Evolutionary conservation across 148 eudicot genomes (phyloP).

Genomic region (Vaccinium darrowii): DNA sequence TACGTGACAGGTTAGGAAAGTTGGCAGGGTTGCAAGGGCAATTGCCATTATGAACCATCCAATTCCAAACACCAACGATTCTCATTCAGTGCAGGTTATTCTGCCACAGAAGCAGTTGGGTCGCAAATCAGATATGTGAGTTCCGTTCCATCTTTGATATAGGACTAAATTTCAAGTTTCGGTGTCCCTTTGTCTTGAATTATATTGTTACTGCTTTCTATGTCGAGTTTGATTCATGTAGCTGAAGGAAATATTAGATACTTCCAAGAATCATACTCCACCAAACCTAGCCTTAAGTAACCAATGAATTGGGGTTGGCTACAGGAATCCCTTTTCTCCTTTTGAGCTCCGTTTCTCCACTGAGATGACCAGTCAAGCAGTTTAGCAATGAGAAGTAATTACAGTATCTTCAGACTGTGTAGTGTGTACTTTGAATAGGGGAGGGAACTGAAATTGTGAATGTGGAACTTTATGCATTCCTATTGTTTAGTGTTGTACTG

Average conservation of each 20-base stretch:
- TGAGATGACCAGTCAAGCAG: not conserved
- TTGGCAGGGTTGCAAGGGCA: conserved; percentile 95
- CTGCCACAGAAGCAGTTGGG: conserved; percentile 96
- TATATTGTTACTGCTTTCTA: not conserved
- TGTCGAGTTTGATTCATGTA: not conserved
- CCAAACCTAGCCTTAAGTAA: not conserved
- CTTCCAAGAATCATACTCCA: not conserved
- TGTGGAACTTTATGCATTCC: not conserved
- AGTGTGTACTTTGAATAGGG: not conserved
- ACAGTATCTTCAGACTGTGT: not conserved
- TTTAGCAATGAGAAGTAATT: not conserved
- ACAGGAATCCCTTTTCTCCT: not conserved
- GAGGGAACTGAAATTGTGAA: not conserved
- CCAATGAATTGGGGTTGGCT: not conserved
- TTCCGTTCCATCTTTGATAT: conserved; percentile 8
- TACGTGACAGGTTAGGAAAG: conserved; percentile 71
- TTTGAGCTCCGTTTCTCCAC: not conserved
- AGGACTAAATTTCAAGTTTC: not conserved
- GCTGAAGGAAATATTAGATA: not conserved
- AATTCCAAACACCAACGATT: conserved; percentile 82
- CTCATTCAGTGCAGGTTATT: conserved; percentile 89
- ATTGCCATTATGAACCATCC: conserved; percentile 98
- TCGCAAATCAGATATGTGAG: conserved; percentile 96
- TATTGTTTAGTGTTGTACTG: no score
- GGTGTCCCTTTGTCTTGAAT: not conserved